phyloP scores from a whole-genome alignment of 2,329 filamentous ascomycete genomes.

The Tolypocladium inflatum region DNA sequence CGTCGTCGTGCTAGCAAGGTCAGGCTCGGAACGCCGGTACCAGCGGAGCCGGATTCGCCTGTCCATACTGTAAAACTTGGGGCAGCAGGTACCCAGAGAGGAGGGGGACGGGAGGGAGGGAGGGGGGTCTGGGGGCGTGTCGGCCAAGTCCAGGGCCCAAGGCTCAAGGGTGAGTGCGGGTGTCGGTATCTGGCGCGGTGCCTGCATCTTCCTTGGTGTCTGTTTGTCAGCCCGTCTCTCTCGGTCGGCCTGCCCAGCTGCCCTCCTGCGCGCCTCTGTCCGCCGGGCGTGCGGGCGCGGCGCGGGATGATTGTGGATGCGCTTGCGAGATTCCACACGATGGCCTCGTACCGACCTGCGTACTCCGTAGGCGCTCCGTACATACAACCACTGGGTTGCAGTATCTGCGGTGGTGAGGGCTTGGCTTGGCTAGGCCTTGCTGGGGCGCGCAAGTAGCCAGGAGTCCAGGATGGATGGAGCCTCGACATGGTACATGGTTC shows the following conservation, averaged over 20 bases:
- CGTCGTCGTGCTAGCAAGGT: constrained; percentile 11
- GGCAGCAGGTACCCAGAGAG: not conserved
- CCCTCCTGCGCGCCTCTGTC: not conserved
- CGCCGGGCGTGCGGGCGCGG: not conserved
- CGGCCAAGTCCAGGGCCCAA: not conserved
- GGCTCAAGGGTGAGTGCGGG: constrained; percentile 2
- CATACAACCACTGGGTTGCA: not conserved
- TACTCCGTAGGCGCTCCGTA: not conserved
- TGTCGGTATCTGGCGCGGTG: not conserved
- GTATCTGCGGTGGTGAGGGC: not conserved
- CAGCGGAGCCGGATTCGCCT: constrained; percentile 4
- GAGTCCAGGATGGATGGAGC: not conserved
- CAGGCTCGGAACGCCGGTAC: constrained; percentile 8
- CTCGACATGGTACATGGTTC: constrained; percentile 7
- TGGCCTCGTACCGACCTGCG: not conserved
- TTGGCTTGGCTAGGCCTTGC: not conserved
- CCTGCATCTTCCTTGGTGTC: not conserved
- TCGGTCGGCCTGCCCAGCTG: not conserved
- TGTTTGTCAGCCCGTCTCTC: not conserved
- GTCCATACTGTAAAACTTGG: not conserved
- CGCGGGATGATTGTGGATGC: not conserved
- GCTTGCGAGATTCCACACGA: not conserved
- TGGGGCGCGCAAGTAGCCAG: not conserved
- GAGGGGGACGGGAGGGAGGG: not conserved
- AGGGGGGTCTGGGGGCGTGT: not conserved